Percentiles rank a stretch among this genome's conserved stretches.
These are phyloP conservation scores for Cicer yamashitae DNA, from an alignment of 306 rosid species.

Conservation along the genomic window DNA sequence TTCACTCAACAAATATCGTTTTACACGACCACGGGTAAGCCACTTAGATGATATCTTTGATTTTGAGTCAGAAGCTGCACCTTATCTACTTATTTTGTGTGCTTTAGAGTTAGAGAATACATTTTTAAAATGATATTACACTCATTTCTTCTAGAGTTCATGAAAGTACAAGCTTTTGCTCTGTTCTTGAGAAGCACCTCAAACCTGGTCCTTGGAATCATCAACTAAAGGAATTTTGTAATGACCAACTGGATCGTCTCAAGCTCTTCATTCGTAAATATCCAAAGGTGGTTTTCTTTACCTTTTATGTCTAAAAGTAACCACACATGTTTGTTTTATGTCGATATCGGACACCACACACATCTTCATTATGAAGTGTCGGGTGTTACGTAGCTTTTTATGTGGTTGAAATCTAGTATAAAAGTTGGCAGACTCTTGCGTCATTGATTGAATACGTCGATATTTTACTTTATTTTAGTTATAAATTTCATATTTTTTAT, in stretches of 20 bases:
- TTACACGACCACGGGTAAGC: conserved; percentile 81
- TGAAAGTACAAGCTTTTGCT: conserved; percentile 62
- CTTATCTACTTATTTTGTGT: conserved; percentile 16
- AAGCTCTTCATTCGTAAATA: conserved; percentile 73
- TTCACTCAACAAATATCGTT: conserved; percentile 67
- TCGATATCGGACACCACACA: no score
- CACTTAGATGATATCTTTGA: conserved; percentile 1
- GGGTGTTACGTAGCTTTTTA: not conserved
- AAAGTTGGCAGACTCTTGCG: not conserved
- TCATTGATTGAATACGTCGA: not conserved
- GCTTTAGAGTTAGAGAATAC: conserved; percentile 22
- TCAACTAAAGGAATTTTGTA: conserved; percentile 65
- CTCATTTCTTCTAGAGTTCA: conserved; percentile 57
- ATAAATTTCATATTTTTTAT: conserved; percentile 31
- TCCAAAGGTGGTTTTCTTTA: conserved; percentile 65
- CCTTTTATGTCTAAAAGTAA: not conserved
- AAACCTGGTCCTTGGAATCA: conserved; percentile 81
- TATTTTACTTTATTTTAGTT: conserved; percentile 6
- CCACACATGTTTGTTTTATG: no score
- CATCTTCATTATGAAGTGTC: no score
- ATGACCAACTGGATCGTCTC: conserved; percentile 61
- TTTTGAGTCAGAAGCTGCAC: not conserved
- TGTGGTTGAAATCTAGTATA: conserved; percentile 11
- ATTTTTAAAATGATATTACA: conserved; percentile 34
- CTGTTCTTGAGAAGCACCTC: conserved; percentile 74